Evolutionary conservation across 2,329 filamentous ascomycete genomes (phyloP), one percentile per base, ranked within the genome.

Genomic region (Triangularia setosa): DNA sequence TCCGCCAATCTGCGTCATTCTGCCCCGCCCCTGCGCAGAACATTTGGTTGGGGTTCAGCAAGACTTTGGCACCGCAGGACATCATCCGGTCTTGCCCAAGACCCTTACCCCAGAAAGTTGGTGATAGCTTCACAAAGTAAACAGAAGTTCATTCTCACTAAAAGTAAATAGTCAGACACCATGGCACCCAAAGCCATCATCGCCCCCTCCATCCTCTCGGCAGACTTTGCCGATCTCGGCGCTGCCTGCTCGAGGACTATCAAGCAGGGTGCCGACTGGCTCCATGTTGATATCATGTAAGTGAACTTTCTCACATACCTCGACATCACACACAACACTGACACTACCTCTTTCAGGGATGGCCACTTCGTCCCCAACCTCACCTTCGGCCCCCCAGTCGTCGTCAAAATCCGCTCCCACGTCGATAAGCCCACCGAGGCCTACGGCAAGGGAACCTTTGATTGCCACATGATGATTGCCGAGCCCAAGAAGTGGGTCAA

Each of bases 391-490:
- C 89, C 94, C 21, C 93, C 94, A 4, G 93, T 99, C 40, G 95
- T 99, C 55, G 94, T 92, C 71, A 96, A 94, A 82, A 95, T 99
- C 73, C 88, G 95, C 68, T 83, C 86, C 55, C 91, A 97, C 73
- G 93, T 99, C 72, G 89, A 92, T 64, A 84, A 84, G 70, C 93
- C 93, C 2, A 82, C 83, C 48, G 81, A 84, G 60, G 84, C 84
- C 33, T 82, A 90, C 70, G 93, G 91, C 61, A 90, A 89, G 72
- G 95, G 95, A 67, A 98, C 94, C 14, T 99, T 99, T 76, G 95
- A 99, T 79, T 99, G 95, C 84, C 95, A 99, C 80, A 98, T 99
- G 95, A 99, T 99, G 95, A 96, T 99, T 75, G 88, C 92, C 73
- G 94, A 99, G 93, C 95, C 95, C 70, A 96, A 98, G 83, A 93